Base-by-base conservation (phyloP, 495 filamentous ascomycete species). In the Penicillium maclennaniae region DNA sequence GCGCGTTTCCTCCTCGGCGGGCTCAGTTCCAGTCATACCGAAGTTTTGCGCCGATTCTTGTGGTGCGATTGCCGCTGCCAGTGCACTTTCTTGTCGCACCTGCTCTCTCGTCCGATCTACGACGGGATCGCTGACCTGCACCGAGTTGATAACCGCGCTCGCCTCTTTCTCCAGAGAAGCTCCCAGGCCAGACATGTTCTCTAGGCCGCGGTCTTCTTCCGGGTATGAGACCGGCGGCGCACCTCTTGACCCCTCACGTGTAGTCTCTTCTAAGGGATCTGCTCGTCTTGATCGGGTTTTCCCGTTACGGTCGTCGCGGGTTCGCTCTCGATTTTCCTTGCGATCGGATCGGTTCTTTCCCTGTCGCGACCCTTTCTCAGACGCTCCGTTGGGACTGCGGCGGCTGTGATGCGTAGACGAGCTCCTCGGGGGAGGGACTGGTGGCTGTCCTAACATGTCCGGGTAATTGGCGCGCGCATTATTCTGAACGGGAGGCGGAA, bases 91-190 rank as follows among this genome's bases (percentile, higher is more conserved):
- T 56, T 86, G 74, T 23, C 91, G 86, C 56, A 87, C 87, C 53
- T 80, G 77, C 65, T 92, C 91, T 45, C 91, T 79, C 40, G 83
- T 85, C 45, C 90, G 76, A 63, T 95, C 90, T 23, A 88, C 84
- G 53, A 83, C 79, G 17, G 89, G 88, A 58, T 95, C 89, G 45
- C 86, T 87, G 47, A 92, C 79, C 55, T 91, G 68, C 14, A 93
- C 80, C 37, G 87, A 82, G 61, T 89, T 88, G 54, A 95, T 83
- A 19, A 95, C 82, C 6, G 72, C 53, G 47, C 68, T 77, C 4
- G 70, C 66, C 59, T 77, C 74, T 42, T 69, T 72, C 45, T 63
- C 56, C 45, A 73, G 54, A 12, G 10, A 12, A 12, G 61, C 54
- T 40, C 62, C 63, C 44, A 58, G 58, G 12, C 50, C 62, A 7